Base-by-base conservation (phyloP, 2,329 filamentous ascomycete genomes). In the Berkeleyomyces basicola region DNA sequence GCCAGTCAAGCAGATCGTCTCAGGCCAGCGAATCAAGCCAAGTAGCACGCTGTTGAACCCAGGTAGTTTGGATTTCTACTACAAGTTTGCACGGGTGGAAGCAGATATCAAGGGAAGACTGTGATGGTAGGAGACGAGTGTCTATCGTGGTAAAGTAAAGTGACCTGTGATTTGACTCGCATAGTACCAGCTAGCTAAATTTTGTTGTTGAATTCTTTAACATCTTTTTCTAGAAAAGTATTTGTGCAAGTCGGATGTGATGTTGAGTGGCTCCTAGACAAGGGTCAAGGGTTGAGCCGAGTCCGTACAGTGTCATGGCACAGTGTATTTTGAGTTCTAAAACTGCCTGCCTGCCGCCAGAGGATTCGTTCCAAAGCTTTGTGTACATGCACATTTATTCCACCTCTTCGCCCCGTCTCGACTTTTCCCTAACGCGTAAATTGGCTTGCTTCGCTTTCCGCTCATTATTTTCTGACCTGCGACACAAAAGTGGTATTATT, bases 1-100 rank as follows among this genome's bases (percentile, higher is more conserved):
- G 61, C 88, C 88, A 0, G 86, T 93, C 39, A 93, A 93, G 74
- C 85, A 88, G 69, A 93, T 93, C 66, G 84, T 93, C 0, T 89
- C 82, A 0, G 88, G 88, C 0, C 82, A 84, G 67, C 81, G 75
- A 33, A 81, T 93, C 70, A 89, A 86, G 72, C 81, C 87, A 0
- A 88, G 85, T 58, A 87, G 87, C 1, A 92, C 88, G 3, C 72
- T 93, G 68, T 73, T 87, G 61, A 93, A 95, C 69, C 88, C 88
- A 0, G 74, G 86, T 68, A 87, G 86, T 66, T 72, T 93, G 64
- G 78, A 90, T 40, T 92, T 80, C 69, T 93, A 89, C 69, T 91
- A 93, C 68, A 84, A 82, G 69, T 93, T 92, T 72, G 85, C 83
- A 7, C 23, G 16, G 14, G 55, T 63, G 4, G 61, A 63, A 46